Evolutionary conservation across 2,329 filamentous ascomycete genomes (phyloP).

Genomic region (Fusarium sp.): DNA sequence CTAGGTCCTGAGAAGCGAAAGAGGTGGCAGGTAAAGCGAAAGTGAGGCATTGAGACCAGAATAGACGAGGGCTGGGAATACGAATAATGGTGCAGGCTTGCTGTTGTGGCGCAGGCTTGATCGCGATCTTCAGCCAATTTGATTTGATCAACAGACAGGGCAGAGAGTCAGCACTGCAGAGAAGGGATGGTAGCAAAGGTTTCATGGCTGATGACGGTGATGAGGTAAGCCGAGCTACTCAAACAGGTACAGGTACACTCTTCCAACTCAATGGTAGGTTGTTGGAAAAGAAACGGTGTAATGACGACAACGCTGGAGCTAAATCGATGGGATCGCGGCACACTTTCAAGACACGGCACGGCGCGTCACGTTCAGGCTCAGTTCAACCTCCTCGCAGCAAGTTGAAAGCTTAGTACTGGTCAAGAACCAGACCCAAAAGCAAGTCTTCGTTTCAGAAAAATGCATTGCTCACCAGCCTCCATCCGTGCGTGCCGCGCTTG

Average conservation of each 20-base stretch:
- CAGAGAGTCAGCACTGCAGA: neutral
- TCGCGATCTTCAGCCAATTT: slow-evolving; percentile 16
- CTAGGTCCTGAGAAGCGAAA: slow-evolving; percentile 7
- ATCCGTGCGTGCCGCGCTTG: slow-evolving; percentile 21
- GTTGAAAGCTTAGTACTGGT: neutral
- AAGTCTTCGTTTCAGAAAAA: neutral
- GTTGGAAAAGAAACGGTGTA: neutral
- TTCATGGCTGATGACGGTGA: slow-evolving; percentile 11
- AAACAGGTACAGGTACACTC: neutral
- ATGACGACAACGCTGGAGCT: slow-evolving; percentile 29
- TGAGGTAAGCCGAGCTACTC: slow-evolving; percentile 18
- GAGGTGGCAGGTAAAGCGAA: slow-evolving; percentile 26
- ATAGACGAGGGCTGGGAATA: slow-evolving; percentile 19
- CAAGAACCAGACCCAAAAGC: neutral
- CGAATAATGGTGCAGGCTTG: slow-evolving; percentile 3
- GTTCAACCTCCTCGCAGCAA: neutral
- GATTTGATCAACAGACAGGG: neutral
- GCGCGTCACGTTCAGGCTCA: slow-evolving; percentile 18
- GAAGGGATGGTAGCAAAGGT: neutral
- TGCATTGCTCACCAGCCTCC: neutral
- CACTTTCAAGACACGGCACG: slow-evolving; percentile 23
- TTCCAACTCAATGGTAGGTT: neutral
- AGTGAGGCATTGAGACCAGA: slow-evolving; percentile 18
- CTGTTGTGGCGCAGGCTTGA: slow-evolving; percentile 21
- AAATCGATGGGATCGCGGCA: slow-evolving; percentile 21